A percentile compares a stretch with the other conserved stretches of the same genome.
Conservation (phyloP, 257 asterid species). For the Nicotiana knightiana region DNA sequence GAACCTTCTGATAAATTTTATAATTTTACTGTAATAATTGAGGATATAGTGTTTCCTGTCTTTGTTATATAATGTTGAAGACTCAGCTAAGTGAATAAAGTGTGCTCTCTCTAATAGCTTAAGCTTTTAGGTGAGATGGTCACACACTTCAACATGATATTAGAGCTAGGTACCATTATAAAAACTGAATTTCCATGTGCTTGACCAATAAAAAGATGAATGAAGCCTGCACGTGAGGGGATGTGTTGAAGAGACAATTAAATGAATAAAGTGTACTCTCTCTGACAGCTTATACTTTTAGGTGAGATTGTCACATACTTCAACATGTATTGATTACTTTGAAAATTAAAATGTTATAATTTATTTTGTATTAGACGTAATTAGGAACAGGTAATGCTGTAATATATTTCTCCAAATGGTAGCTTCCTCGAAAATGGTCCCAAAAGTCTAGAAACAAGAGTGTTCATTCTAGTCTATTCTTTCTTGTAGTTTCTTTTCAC, state of each 20-base stretch:
- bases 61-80: neutral
- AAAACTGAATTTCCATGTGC: no score
- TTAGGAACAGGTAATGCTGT: neutral
- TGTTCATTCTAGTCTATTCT: neutral
- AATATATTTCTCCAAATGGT: neutral
- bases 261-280: no score
- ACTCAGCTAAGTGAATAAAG: no score
- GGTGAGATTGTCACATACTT: no score
- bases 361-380: neutral
- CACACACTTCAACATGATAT: no score
- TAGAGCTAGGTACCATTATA: no score
- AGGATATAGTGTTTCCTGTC: neutral
- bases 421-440: neutral
- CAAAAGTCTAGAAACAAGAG: neutral
- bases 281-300: no score
- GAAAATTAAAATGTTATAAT: neutral
- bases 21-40: neutral
- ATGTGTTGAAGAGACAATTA: no score
- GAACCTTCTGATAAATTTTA: neutral
- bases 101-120: no score
- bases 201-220: no score
- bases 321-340: neutral
- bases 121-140: no score
- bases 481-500: neutral
- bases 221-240: no score